These are phyloP conservation scores for Exophiala aquamarina DNA, from an alignment of 2,329 filamentous ascomycete genomes.

Conservation along the genomic window DNA sequence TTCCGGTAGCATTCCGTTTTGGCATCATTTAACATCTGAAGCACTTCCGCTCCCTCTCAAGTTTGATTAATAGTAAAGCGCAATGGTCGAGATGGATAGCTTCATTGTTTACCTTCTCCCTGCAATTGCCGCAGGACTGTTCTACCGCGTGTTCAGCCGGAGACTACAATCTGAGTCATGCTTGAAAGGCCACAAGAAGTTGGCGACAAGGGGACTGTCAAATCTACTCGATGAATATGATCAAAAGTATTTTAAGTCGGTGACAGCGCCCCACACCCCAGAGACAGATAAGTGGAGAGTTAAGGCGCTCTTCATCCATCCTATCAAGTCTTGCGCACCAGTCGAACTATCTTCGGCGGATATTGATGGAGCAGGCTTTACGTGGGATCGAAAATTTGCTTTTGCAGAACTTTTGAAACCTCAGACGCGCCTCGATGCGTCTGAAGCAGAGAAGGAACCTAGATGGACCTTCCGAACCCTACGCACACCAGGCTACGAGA, in stretches of 20 bases:
- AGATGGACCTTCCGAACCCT: slow-evolving; percentile 45
- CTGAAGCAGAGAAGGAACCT: slow-evolving; percentile 42
- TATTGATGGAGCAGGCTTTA: slow-evolving; percentile 68
- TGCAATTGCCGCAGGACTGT: not conserved
- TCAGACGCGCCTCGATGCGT: slow-evolving; percentile 18
- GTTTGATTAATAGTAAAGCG: too few species aligned
- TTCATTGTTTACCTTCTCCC: not conserved
- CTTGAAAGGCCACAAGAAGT: slow-evolving; percentile 50
- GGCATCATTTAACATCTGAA: too few species aligned
- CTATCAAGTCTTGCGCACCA: slow-evolving; percentile 77
- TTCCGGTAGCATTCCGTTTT: too few species aligned
- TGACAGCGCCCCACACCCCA: slow-evolving; percentile 32
- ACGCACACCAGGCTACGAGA: slow-evolving; percentile 51
- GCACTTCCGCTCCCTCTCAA: too few species aligned
- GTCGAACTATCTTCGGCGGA: slow-evolving; percentile 68
- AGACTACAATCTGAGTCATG: slow-evolving; percentile 7
- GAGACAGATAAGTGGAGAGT: slow-evolving; percentile 47
- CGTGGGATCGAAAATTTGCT: slow-evolving; percentile 79
- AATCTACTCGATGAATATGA: slow-evolving; percentile 60
- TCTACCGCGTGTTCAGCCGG: slow-evolving; percentile 6
- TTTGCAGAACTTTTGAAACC: slow-evolving; percentile 66
- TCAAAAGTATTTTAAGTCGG: slow-evolving; percentile 44
- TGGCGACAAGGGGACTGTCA: slow-evolving; percentile 50
- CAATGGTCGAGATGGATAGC: not conserved
- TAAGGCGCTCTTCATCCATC: slow-evolving; percentile 76